Conservation (phyloP, 1,139 yeast species). For the Suhomyces wounanorum region DNA sequence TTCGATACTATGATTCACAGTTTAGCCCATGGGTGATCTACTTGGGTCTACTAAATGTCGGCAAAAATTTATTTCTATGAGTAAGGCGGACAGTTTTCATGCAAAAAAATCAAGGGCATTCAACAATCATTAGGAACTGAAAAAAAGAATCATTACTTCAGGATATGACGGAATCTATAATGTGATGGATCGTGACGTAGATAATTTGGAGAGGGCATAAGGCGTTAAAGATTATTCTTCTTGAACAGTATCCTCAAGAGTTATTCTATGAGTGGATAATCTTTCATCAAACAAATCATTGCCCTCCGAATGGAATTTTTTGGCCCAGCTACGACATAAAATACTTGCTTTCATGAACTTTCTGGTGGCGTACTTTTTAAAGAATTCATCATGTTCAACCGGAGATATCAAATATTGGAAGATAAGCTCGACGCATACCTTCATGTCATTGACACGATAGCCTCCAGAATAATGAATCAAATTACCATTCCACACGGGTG, state of each 20-base stretch:
- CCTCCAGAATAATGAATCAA: constrained; percentile 90
- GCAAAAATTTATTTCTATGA: constrained; percentile 1
- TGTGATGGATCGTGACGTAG: constrained; percentile 9
- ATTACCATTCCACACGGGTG: constrained; percentile 78
- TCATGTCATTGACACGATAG: constrained; percentile 72
- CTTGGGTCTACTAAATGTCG: background rate
- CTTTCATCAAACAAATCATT: constrained; percentile 22
- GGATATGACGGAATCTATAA: constrained; percentile 9
- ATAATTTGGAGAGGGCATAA: constrained; percentile 2
- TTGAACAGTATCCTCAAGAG: constrained; percentile 12
- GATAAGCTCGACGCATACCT: constrained; percentile 70
- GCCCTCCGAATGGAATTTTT: constrained; percentile 45
- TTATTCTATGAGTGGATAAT: constrained; percentile 20
- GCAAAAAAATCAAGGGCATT: constrained; percentile 6
- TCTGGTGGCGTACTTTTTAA: constrained; percentile 89
- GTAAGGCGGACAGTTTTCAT: constrained; percentile 1
- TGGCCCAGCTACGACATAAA: constrained; percentile 90
- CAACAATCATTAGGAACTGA: constrained; percentile 13
- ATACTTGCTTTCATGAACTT: constrained; percentile 90
- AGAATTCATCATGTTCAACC: constrained; percentile 90
- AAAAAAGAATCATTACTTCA: constrained; percentile 9
- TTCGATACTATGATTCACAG: too few relatives aligned
- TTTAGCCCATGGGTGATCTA: too few relatives aligned
- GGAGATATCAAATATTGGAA: constrained; percentile 80
- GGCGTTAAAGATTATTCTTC: background rate